Evolutionary conservation across 257 asterid genomes (phyloP).

Genomic region (Capsicum rhomboideum): DNA sequence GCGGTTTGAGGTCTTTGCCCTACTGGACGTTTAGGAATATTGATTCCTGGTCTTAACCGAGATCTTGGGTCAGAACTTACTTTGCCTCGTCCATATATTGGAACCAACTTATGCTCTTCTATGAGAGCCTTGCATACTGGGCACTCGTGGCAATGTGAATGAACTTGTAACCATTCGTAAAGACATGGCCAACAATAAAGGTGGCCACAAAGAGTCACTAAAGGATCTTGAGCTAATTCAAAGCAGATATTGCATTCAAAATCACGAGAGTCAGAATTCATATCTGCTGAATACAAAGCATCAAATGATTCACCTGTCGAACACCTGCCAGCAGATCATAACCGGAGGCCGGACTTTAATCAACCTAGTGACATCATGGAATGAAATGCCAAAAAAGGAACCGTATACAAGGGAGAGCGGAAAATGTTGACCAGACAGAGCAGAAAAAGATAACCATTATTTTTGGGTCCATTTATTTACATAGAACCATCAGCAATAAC

Average conservation of each 20-base stretch:
- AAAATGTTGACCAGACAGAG: not conserved
- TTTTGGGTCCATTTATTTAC: not conserved
- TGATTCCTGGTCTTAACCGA: slow-evolving; percentile 25
- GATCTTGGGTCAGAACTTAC: slow-evolving; percentile 45
- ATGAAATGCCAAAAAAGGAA: not conserved
- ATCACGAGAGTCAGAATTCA: slow-evolving; percentile 31
- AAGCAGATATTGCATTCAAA: slow-evolving; percentile 93
- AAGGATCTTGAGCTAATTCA: slow-evolving; percentile 84
- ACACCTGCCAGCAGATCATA: slow-evolving; percentile 4
- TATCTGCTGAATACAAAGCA: slow-evolving; percentile 31
- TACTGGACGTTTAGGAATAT: slow-evolving; percentile 57
- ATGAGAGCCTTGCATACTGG: slow-evolving; percentile 82
- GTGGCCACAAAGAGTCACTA: slow-evolving; percentile 93
- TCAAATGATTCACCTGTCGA: slow-evolving; percentile 18
- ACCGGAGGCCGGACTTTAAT: not conserved
- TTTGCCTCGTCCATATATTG: slow-evolving; percentile 87
- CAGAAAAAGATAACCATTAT: not conserved
- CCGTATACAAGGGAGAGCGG: not conserved
- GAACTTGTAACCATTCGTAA: slow-evolving; percentile 78
- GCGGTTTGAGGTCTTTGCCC: slow-evolving; percentile 70
- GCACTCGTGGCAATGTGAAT: slow-evolving; percentile 78
- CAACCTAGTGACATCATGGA: not conserved
- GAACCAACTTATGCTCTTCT: slow-evolving; percentile 67
- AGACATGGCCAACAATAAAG: slow-evolving; percentile 98
- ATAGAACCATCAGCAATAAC: not conserved